Evolutionary conservation across 345 rosid genomes (phyloP).

Genomic region (Linum lewisii): DNA sequence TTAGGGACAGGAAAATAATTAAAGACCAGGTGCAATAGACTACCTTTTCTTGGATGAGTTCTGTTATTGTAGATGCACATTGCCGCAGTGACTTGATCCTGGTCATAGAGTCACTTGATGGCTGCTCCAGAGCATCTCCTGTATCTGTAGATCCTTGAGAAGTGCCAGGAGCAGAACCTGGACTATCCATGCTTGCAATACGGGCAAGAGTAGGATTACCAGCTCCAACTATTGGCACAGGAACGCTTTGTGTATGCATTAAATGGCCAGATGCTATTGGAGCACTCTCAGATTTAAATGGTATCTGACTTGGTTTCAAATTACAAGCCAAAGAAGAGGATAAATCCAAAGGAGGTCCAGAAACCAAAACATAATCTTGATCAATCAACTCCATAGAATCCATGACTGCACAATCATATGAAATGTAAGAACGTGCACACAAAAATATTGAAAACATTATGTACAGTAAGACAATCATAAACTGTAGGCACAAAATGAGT

Average conservation of each 20-base stretch:
- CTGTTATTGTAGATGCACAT: slow-evolving; percentile 62
- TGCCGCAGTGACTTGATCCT: slow-evolving; percentile 72
- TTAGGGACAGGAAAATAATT: neutral
- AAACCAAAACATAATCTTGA: slow-evolving; percentile 82
- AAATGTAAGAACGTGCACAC: slow-evolving; percentile 7
- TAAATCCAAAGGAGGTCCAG: slow-evolving; percentile 68
- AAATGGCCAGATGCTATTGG: slow-evolving; percentile 28
- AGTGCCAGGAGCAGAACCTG: slow-evolving; percentile 57
- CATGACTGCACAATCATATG: slow-evolving; percentile 31
- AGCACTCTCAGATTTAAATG: slow-evolving; percentile 41
- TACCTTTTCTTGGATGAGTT: slow-evolving; percentile 63
- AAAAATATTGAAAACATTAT: neutral
- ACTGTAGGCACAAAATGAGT: slow-evolving; percentile 4
- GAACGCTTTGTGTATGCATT: slow-evolving; percentile 41
- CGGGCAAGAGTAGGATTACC: slow-evolving; percentile 23
- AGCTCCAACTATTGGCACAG: slow-evolving; percentile 53
- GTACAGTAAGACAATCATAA: slow-evolving; percentile 7
- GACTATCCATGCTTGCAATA: slow-evolving; percentile 57
- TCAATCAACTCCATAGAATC: slow-evolving; percentile 77
- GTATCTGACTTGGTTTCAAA: slow-evolving; percentile 45
- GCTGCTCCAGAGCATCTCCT: slow-evolving; percentile 65
- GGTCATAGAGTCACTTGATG: slow-evolving; percentile 54
- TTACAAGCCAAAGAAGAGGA: slow-evolving; percentile 47
- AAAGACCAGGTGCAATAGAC: slow-evolving; percentile 4
- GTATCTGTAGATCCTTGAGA: slow-evolving; percentile 72